Evolutionary conservation across 371 early-diverging fungal genomes (phyloP).

Genomic region (Umbelopsis sp.): DNA sequence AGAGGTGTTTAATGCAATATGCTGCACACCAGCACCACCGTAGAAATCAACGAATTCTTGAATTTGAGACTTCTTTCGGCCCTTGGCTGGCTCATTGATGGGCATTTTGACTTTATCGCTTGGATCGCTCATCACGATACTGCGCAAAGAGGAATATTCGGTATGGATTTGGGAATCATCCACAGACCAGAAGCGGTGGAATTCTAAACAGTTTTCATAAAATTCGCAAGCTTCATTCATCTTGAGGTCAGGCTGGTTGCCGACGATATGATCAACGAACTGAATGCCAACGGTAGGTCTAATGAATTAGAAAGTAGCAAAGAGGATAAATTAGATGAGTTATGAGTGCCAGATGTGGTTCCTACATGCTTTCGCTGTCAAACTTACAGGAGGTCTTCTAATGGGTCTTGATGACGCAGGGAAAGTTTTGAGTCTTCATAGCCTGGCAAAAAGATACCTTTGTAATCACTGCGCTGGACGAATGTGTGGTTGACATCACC

Average conservation of each 20-base stretch:
- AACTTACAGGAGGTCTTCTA: conserved; percentile 61
- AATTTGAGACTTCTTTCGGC: conserved; percentile 94
- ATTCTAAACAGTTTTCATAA: conserved; percentile 88
- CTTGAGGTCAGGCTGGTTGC: conserved; percentile 92
- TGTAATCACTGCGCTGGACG: conserved; percentile 85
- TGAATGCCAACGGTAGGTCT: conserved; percentile 66
- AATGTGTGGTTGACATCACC: conserved; percentile 95
- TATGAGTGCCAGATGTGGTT: too few relatives aligned
- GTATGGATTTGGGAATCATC: conserved; percentile 97
- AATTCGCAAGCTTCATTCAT: conserved; percentile 87
- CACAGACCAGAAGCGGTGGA: conserved; percentile 98
- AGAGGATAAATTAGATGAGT: too few relatives aligned
- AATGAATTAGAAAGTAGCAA: conserved; percentile 5
- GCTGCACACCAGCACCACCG: conserved; percentile 93
- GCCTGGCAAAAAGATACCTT: conserved; percentile 88
- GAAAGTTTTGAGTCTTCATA: conserved; percentile 51
- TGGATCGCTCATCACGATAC: conserved; percentile 96
- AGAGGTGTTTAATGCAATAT: conserved; percentile 90
- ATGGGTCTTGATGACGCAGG: conserved; percentile 64
- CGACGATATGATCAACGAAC: conserved; percentile 93
- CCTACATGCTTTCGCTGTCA: too few relatives aligned
- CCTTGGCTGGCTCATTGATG: conserved; percentile 97
- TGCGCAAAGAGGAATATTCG: conserved; percentile 92
- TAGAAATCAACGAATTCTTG: conserved; percentile 97
- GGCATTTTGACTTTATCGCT: conserved; percentile 95